Conservation (phyloP, 2,329 filamentous ascomycete species). For the Thielaviopsis euricoi region DNA sequence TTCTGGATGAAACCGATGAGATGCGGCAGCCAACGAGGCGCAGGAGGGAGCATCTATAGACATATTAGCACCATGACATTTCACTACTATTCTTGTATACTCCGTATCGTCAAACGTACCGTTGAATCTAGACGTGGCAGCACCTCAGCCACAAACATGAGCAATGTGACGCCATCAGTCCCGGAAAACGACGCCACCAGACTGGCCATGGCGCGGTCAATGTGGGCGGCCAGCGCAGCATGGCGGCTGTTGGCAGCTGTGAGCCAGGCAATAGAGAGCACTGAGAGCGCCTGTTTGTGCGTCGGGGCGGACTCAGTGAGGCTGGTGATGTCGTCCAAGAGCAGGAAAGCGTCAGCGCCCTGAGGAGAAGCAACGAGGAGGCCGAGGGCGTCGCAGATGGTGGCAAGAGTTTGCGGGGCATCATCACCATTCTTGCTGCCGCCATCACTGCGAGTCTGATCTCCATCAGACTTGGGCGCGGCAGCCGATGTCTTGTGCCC, state of each 20-base stretch:
- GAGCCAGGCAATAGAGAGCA: conserved; percentile 40
- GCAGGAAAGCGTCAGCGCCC: conserved; percentile 32
- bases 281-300: conserved; percentile 35
- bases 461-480: too few relatives aligned
- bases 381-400: conserved; percentile 40
- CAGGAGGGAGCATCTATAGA: conserved; percentile 28
- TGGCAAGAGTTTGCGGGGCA: conserved; percentile 24
- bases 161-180: conserved; percentile 42
- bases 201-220: conserved; percentile 30
- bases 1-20: conserved; percentile 32
- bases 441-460: conserved; percentile 20
- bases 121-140: conserved; percentile 31
- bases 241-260: conserved; percentile 23
- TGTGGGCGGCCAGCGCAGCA: conserved; percentile 20
- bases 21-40: conserved; percentile 36
- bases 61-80: not conserved
- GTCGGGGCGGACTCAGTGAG: conserved; percentile 40
- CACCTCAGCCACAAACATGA: conserved; percentile 38
- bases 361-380: conserved; percentile 34
- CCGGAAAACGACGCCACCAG: conserved; percentile 38
- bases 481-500: too few relatives aligned
- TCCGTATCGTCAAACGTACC: conserved; percentile 21
- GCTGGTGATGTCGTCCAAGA: conserved; percentile 33
- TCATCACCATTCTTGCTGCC: too few relatives aligned
- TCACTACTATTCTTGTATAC: not conserved